Evolutionary conservation across 148 eudicot genomes (phyloP).

Genomic region (Pouteria glomerata): DNA sequence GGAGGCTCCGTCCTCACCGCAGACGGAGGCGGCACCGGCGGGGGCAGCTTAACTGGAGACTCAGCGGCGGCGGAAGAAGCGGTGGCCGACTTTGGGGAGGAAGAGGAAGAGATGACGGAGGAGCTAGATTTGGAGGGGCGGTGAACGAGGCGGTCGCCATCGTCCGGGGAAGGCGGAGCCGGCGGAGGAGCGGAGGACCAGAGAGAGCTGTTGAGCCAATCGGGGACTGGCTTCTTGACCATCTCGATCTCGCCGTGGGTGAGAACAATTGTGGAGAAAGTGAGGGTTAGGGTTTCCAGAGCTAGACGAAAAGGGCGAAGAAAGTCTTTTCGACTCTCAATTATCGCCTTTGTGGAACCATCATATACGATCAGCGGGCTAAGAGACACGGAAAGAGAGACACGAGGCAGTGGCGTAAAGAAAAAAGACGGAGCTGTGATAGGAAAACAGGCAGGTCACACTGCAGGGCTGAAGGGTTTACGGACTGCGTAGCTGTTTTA

Average conservation of each 20-base stretch:
- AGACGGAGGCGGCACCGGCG: slow-evolving; percentile 28
- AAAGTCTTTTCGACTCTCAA: background rate
- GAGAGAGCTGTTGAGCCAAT: slow-evolving; percentile 90
- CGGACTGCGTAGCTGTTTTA: too few species aligned
- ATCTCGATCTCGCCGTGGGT: slow-evolving; percentile 19
- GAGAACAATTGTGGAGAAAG: background rate
- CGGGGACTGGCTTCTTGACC: slow-evolving; percentile 66
- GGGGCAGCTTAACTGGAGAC: slow-evolving; percentile 15
- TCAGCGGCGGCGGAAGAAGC: background rate
- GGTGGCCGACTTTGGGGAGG: slow-evolving; percentile 8
- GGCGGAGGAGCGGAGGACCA: slow-evolving; percentile 61
- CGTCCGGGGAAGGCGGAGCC: slow-evolving; percentile 2
- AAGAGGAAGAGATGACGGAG: slow-evolving; percentile 3
- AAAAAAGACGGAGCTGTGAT: background rate
- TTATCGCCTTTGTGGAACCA: slow-evolving; percentile 13
- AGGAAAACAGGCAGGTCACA: background rate
- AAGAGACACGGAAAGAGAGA: background rate
- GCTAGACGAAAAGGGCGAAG: background rate
- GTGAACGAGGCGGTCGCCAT: slow-evolving; percentile 13
- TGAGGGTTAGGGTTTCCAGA: slow-evolving; percentile 21
- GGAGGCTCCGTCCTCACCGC: slow-evolving; percentile 29
- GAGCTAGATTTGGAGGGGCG: slow-evolving; percentile 17
- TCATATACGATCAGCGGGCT: slow-evolving; percentile 3
- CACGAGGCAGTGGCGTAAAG: too few species aligned
- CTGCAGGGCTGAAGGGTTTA: too few species aligned